Base-by-base conservation (phyloP, 352 stramenopile genomes). In the Phytopythium oedochilum region DNA sequence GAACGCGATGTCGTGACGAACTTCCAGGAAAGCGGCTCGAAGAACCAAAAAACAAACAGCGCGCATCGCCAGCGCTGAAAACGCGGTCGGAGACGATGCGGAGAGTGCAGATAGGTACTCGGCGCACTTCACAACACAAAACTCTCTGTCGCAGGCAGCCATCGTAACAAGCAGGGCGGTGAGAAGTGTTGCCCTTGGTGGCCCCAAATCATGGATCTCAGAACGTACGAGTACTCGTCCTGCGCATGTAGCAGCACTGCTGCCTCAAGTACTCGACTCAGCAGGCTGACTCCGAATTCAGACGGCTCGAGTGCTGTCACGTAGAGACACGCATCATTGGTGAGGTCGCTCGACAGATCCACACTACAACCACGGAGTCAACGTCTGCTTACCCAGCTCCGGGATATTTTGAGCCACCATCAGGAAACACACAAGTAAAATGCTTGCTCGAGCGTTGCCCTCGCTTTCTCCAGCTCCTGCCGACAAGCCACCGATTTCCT, bases 401-500 rank as follows among this genome's bases (percentile, higher is more conserved):
- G 73, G 68, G 45, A 81, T 71, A 34, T 61, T 75, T 29, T 71
- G 63, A 10, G 74, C 70, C 15, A 87, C 67, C 69, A 87, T 71
- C 64, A 85, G 68, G 59, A 85, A 87, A 22, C 75, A 86, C 22
- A 64, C 53, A 17, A 78, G 38, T 22, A 86, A 38, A 18, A 60
- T 79, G 45, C 73, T 77, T 2, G 80, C 49, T 2, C 74, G 72
- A 57, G 68, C 44, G 14, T 73, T 63, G 1, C 58, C 42, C 20
- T 80, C 63, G 7, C 63, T 25, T 20, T 53, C 59, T 44, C 46
- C 66, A 8, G 47, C 61, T 15, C 65, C 43, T n/a, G 70, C 17
- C 67, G 31, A 81, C 50, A 53, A 53, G 68, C 14, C 31, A 5
- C 68, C 45, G 53, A 86, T 86, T 64, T 88, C 77, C 77, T 87